Evolutionary conservation across 2,329 filamentous ascomycete genomes (phyloP).

Genomic region (Rutstroemia sp.): DNA sequence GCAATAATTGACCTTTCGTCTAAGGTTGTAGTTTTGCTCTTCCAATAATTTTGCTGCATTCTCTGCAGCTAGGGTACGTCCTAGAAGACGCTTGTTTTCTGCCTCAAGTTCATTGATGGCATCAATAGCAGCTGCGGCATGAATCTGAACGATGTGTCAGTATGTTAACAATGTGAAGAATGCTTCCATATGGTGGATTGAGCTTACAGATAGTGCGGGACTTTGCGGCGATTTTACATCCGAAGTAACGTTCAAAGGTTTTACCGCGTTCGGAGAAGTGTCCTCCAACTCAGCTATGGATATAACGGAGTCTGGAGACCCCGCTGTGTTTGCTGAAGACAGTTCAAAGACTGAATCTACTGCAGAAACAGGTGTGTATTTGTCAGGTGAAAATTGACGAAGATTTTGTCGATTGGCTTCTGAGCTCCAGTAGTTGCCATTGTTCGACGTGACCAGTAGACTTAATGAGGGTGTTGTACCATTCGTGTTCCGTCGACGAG

Average conservation of each 20-base stretch:
- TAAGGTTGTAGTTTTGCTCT: slow-evolving; percentile 20
- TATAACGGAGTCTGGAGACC: slow-evolving; percentile 15
- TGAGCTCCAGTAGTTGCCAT: slow-evolving; percentile 16
- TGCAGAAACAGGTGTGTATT: slow-evolving; percentile 16
- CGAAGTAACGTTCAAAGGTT: neutral
- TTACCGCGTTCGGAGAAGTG: slow-evolving; percentile 15
- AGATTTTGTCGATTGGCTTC: slow-evolving; percentile 12
- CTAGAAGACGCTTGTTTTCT: slow-evolving; percentile 7
- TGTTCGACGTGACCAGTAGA: slow-evolving; percentile 12
- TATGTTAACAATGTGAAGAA: neutral
- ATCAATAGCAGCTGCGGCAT: slow-evolving; percentile 3
- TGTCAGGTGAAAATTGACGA: slow-evolving; percentile 16
- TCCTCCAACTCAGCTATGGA: slow-evolving; percentile 24
- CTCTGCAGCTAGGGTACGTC: slow-evolving; percentile 19
- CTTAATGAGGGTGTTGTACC: slow-evolving; percentile 8
- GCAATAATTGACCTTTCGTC: slow-evolving; percentile 17
- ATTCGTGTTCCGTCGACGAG: slow-evolving; percentile 3
- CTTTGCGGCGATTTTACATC: neutral
- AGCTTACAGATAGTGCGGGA: slow-evolving; percentile 1
- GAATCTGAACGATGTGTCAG: neutral
- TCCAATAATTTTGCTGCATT: slow-evolving; percentile 18
- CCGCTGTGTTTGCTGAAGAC: slow-evolving; percentile 6
- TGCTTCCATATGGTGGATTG: neutral
- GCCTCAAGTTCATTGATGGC: slow-evolving; percentile 10
- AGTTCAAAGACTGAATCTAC: slow-evolving; percentile 24